These are phyloP conservation scores for Rhynchosporium graminicola DNA, from an alignment of 2,329 filamentous ascomycete species.

Conservation along the genomic window DNA sequence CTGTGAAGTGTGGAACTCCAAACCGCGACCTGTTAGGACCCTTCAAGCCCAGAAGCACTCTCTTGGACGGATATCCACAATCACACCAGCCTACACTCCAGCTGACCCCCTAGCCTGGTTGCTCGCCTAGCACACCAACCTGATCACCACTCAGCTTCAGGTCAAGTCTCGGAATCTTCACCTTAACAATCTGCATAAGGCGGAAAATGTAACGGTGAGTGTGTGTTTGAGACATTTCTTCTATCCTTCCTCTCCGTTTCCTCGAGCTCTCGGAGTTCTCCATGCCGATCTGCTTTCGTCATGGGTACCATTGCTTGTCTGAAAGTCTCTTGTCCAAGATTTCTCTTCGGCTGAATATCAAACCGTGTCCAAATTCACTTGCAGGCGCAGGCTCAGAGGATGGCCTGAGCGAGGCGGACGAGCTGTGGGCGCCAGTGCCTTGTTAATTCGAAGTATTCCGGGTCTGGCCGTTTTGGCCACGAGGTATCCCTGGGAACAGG, in stretches of 20 bases:
- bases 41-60: too few species aligned
- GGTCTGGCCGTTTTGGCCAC: background rate
- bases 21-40: too few species aligned
- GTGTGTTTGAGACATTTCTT: background rate
- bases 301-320: background rate
- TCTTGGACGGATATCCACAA: background rate
- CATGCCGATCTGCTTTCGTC: background rate
- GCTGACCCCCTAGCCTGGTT: background rate
- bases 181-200: background rate
- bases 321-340: background rate
- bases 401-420: constrained; percentile 6
- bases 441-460: background rate
- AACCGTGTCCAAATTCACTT: background rate
- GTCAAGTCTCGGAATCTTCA: background rate
- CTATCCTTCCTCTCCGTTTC: background rate
- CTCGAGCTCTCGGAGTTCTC: background rate
- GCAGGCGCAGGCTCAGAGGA: background rate
- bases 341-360: background rate
- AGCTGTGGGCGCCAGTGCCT: background rate
- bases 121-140: background rate
- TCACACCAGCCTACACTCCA: background rate
- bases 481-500: background rate
- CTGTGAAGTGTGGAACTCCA: too few species aligned
- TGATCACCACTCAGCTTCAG: background rate
- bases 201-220: background rate